phyloP scores from a whole-genome alignment of 495 filamentous ascomycete genomes.

The Neurospora sp. region DNA sequence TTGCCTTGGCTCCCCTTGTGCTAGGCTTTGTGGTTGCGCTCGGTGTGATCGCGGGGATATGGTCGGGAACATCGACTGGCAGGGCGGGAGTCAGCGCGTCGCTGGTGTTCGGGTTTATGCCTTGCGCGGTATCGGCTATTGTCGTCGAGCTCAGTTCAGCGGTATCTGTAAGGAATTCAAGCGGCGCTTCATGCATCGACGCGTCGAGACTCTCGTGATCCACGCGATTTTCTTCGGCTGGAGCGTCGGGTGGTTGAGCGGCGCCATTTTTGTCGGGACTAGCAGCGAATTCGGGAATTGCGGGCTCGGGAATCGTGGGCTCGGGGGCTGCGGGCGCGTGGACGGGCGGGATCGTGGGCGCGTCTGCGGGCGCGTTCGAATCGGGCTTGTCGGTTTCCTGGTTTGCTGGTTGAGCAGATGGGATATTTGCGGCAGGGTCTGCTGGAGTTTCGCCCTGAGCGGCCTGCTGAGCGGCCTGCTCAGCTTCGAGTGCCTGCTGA shows the following conservation, averaged over 20 bases:
- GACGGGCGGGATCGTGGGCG: neutral
- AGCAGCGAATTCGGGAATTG: neutral
- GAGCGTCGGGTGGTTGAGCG: neutral
- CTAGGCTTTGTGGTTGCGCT: neutral
- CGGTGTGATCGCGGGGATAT: neutral
- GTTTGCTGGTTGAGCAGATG: neutral
- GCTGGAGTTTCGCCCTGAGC: neutral
- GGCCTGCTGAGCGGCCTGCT: neutral
- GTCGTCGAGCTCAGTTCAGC: neutral
- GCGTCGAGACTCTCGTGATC: neutral
- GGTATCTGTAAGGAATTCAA: neutral
- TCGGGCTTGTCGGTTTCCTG: neutral
- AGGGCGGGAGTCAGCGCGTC: neutral
- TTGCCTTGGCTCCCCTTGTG: neutral
- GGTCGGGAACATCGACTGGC: neutral
- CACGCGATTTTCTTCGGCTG: neutral
- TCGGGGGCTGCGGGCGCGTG: neutral
- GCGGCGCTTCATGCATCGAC: neutral
- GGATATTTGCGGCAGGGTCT: neutral
- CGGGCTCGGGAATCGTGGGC: neutral
- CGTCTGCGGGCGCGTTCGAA: neutral
- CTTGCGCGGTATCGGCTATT: neutral
- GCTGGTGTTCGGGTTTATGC: neutral
- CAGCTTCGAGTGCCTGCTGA: neutral
- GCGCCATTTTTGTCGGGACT: slow-evolving; percentile 10